Evolutionary conservation across 805 yeast genomes (phyloP).

Genomic region (Cyberlindnera euphorbiae): DNA sequence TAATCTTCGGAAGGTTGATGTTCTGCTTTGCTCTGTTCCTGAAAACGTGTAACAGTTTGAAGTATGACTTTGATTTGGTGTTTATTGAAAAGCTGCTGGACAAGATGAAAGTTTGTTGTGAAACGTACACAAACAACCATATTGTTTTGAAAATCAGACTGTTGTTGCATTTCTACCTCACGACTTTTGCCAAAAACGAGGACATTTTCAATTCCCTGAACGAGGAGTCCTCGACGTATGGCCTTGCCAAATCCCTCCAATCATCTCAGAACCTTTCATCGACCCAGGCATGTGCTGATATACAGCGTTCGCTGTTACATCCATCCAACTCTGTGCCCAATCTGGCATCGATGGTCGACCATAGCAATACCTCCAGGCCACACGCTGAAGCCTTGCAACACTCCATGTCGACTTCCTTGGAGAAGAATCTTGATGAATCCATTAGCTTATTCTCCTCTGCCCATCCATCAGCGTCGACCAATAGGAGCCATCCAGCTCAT

Average conservation of each 20-base stretch:
- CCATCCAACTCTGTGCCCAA: conserved; percentile 7
- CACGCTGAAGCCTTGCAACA: conserved; percentile 2
- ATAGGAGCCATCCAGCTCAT: too few species aligned
- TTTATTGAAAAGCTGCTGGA: conserved; percentile 15
- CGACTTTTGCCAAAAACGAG: conserved; percentile 26
- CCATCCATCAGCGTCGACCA: too few species aligned
- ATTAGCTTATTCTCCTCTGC: too few species aligned
- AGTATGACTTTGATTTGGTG: conserved; percentile 15
- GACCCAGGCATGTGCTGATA: too few species aligned
- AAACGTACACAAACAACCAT: conserved; percentile 16
- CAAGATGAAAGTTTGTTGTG: conserved; percentile 14
- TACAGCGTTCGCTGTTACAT: too few species aligned
- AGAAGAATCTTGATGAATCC: too few species aligned
- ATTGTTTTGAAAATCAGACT: conserved; percentile 21
- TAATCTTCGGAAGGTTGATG: conserved; percentile 25
- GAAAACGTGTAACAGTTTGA: conserved; percentile 21
- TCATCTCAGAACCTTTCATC: too few species aligned
- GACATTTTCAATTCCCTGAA: conserved; percentile 19
- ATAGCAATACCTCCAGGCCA: not conserved
- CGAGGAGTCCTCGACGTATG: conserved; percentile 13
- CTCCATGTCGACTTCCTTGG: not conserved
- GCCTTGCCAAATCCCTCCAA: conserved; percentile 12
- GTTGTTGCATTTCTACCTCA: conserved; percentile 24
- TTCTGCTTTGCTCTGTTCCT: conserved; percentile 25
- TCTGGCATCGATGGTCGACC: not conserved